Percentiles rank a stretch among this genome's conserved stretches.
phyloP scores from a whole-genome alignment of 805 yeast species.

The Vanderwaltozyma verrucispora region DNA sequence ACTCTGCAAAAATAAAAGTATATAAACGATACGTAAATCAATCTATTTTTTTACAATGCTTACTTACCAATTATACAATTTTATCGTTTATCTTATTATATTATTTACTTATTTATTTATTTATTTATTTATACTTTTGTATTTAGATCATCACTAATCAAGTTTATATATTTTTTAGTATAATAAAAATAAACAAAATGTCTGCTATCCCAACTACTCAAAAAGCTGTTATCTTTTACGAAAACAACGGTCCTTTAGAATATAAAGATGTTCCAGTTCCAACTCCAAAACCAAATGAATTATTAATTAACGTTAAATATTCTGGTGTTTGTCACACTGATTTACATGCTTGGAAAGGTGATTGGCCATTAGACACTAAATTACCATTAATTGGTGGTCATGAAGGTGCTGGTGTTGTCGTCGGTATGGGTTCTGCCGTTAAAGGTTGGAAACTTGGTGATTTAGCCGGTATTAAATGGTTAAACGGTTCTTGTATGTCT shows the following conservation, averaged over 20 bases:
- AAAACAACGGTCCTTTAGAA: slow-evolving; percentile 33
- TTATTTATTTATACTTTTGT: not conserved
- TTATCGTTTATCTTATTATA: not conserved
- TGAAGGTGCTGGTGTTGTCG: slow-evolving; percentile 67
- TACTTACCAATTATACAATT: not conserved
- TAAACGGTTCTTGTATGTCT: slow-evolving; percentile 53
- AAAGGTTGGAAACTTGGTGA: slow-evolving; percentile 54
- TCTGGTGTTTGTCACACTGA: slow-evolving; percentile 72
- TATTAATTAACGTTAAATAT: slow-evolving; percentile 56
- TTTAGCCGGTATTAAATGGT: slow-evolving; percentile 59
- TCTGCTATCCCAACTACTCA: slow-evolving; percentile 37
- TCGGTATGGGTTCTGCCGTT: slow-evolving; percentile 50
- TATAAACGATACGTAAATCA: not conserved
- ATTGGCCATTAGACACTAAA: slow-evolving; percentile 52
- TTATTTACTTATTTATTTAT: not conserved
- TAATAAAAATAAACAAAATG: slow-evolving; percentile 11
- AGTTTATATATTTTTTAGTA: no score
- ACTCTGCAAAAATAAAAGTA: not conserved
- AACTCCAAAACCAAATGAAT: slow-evolving; percentile 51
- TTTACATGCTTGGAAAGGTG: slow-evolving; percentile 66
- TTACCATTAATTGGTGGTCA: slow-evolving; percentile 63
- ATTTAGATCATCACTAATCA: no score
- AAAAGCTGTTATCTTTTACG: slow-evolving; percentile 42
- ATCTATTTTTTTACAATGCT: not conserved
- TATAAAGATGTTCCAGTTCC: slow-evolving; percentile 50